Evolutionary conservation across 805 yeast genomes (phyloP), one percentile per base, ranked within the genome.

Genomic region (Wickerhamomyces xylosicus): DNA sequence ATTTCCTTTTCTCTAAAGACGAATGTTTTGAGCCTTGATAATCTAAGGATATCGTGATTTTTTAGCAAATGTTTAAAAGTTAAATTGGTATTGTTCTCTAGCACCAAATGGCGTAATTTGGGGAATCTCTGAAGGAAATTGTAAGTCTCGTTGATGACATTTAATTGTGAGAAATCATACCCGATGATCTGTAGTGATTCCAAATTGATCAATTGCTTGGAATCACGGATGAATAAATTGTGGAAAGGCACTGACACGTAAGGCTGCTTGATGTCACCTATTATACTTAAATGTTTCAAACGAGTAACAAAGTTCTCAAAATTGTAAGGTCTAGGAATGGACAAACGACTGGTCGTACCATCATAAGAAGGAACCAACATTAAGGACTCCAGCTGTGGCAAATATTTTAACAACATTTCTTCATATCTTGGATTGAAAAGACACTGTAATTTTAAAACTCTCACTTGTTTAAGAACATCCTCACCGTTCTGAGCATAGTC

Each of bases 121-220:
- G 47, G 40, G 29, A 54, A 47, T 15, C 47, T 46, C 15, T 42
- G 39, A 3, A 54, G 39, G 39, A 54, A 52, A 37, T 54, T 54
- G 31, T 41, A 48, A 7, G 41, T 45, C 4, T 46, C 50, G 35
- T 48, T 51, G 0, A 14, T 15, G 2, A 37, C 22, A 36, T 46
- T 48, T 13, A 54, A 9, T 1, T 34, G 21, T 3, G 41, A 27
- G 27, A 53, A 47, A 31, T 51, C 48, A 38, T 47, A 51, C 2
- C 56, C 53, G 18, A 47, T 49, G 11, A 54, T 42, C 8, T 42
- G 39, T 14, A 54, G 31, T 0, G 45, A 33, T 17, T 27, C 13
- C 11, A 54, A 31, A 20, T 47, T 49, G 9, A 54, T 52, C 2
- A 46, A 29, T 2, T 31, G 36, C 2, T 31, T 11, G 2, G 39